Evolutionary conservation across 257 asterid genomes (phyloP).

Genomic region (Solanum ossicruentum): DNA sequence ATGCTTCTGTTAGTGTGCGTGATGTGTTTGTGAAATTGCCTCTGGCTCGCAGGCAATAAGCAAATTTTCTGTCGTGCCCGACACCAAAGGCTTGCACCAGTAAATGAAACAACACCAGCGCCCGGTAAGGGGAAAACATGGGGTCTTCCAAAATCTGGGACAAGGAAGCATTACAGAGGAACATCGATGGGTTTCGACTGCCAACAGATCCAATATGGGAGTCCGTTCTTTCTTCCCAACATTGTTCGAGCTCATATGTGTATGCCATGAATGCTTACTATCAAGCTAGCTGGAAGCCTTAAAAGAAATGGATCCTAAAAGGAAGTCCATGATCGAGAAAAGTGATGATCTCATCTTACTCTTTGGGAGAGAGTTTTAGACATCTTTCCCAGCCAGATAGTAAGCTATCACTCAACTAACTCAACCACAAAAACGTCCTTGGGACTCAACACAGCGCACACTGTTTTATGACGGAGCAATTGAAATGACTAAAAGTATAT

Average conservation of each 20-base stretch:
- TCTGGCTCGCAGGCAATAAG: conserved; percentile 31
- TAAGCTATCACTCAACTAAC: not conserved
- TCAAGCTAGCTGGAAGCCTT: not conserved
- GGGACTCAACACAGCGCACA: not conserved
- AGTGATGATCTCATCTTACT: too few relatives aligned
- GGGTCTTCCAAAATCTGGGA: conserved; percentile 27
- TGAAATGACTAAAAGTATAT: not conserved
- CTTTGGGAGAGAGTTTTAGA: too few relatives aligned
- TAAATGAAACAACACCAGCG: not conserved
- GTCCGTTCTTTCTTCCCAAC: conserved; percentile 26
- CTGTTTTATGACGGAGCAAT: not conserved
- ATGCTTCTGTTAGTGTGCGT: conserved; percentile 18
- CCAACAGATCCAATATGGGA: conserved; percentile 24
- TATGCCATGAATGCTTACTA: conserved; percentile 32
- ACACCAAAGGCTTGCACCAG: not conserved
- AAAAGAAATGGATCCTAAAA: not conserved
- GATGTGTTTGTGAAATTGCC: conserved; percentile 19
- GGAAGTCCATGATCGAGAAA: too few relatives aligned
- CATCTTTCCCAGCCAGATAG: too few relatives aligned
- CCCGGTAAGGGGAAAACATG: conserved; percentile 11
- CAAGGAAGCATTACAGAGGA: conserved; percentile 21
- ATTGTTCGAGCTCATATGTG: conserved; percentile 27
- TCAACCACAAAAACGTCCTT: not conserved
- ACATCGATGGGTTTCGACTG: conserved; percentile 23
- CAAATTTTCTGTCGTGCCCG: conserved; percentile 7